Conservation (phyloP, 2,329 filamentous ascomycete species). For the Aspergillus vadensis region DNA sequence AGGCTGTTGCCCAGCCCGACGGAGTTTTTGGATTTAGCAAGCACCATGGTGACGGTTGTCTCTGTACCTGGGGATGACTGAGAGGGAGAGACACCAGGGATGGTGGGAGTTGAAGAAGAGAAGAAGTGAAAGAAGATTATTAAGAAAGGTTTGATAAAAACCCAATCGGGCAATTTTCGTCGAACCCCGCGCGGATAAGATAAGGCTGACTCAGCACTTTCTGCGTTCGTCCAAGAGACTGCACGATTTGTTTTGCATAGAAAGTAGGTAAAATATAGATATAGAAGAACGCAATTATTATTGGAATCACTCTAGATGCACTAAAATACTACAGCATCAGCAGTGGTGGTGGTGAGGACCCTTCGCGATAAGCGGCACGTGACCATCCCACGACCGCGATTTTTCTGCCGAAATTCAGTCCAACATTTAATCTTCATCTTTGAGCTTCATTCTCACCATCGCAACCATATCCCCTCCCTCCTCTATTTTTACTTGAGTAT, state of each 20-base stretch:
- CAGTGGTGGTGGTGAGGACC: background rate
- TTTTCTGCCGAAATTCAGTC: background rate
- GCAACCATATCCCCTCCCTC: background rate
- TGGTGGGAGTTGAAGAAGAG: background rate
- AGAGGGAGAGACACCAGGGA: background rate
- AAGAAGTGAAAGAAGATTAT: constrained; percentile 16
- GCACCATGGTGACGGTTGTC: constrained; percentile 58
- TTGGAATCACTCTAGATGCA: background rate
- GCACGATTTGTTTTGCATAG: no score
- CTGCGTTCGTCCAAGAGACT: background rate
- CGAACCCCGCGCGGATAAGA: constrained; percentile 27
- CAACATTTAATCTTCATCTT: no score
- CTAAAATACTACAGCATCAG: no score
- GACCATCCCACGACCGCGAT: constrained; percentile 1
- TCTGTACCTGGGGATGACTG: background rate
- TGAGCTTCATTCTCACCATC: constrained; percentile 2
- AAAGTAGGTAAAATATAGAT: background rate
- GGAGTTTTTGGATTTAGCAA: constrained; percentile 91
- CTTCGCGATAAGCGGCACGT: constrained; percentile 2
- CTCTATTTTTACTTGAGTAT: background rate
- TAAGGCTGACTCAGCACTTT: constrained; percentile 30
- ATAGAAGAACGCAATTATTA: background rate
- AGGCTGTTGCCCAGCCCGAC: constrained; percentile 95
- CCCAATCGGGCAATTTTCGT: constrained; percentile 12
- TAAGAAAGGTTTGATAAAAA: constrained; percentile 14